Base-by-base conservation (phyloP, 2,329 filamentous ascomycete species). In the Fusarium cicatricum region DNA sequence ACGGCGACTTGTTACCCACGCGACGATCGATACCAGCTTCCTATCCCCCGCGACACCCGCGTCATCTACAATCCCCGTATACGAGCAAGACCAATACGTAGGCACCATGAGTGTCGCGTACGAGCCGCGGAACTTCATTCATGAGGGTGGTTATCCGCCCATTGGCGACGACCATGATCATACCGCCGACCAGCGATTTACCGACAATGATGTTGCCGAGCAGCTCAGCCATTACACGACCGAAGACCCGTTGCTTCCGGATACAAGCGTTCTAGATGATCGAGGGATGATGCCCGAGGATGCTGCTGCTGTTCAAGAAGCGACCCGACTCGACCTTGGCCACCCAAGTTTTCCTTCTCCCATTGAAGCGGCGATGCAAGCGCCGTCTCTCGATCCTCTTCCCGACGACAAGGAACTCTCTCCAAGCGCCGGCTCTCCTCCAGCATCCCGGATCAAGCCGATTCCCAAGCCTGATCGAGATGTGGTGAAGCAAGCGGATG, bases 401-500 rank as follows among this genome's bases (percentile, higher is more conserved):
- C 65, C 71, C 16, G 72, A 73, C 26, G 71, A 71, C 50, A 76
- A 75, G 38, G 74, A 75, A 14, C 60, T 70, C 1, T 74, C 72
- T 4, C 74, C 71, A 2, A 62, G 56, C 11, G 61, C 65, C 2
- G 69, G 64, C 5, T 76, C 75, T n/a, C 71, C 73, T 11, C 66
- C 70, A 12, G 67, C 72, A 1, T 66, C 72, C 8, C 79, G 83
- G 19, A 74, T 76, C 61, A 85, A 85, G 70, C 74, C 81, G 4
- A 82, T 88, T 12, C 75, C 80, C 4, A 88, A 88, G 65, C 86
- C 85, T 0, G 80, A 84, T 26, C 82, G 86, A 28, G 75, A 82
- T 33, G 79, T 81, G 0, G 76, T 76, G 4, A 87, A 86, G 74
- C 92, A 92, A 64, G 72, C 78, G 1, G 83, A 90, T 19, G 90